Evolutionary conservation across 768 basidiomycete genomes (phyloP), one percentile per base, ranked within the genome.

Genomic region (Tylopilus subfusipes): DNA sequence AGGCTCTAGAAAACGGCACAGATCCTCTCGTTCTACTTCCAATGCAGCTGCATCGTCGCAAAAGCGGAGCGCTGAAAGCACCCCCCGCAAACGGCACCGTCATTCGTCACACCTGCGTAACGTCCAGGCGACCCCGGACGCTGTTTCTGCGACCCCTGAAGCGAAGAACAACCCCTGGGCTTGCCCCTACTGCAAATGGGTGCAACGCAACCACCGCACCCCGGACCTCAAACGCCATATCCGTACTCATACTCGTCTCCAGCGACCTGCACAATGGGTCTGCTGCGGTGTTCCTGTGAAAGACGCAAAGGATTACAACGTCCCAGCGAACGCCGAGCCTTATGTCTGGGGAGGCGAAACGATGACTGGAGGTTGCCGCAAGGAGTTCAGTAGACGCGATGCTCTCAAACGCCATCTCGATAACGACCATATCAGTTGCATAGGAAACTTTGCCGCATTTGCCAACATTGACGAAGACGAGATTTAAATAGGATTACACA

Each of bases 141-240:
- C 24, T 44, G 52, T 9, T 54, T 44, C 52, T 40, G 52, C 48
- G 52, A 56, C 45, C 36, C 63, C 67, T 18, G 39, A 13, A 10
- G 51, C 67, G 48, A 68, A 64, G 55, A 62, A 56, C 63, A 73
- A 63, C 69, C 75, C 66, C 53, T 69, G 71, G 71, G 70, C 66
- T 4, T 83, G 82, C 62, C 77, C 77, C 3, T 71, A 71, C 46
- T 82, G 82, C 63, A 67, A 66, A 43, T 79, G 76, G 75, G 68
- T 73, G 30, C 80, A 80, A 59, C 64, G 57, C 34, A 82, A 80
- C 68, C 70, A 71, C 38, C 80, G 84, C 24, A 63, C 77, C 29
- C 82, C 83, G 11, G 84, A 86, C 61, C 79, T 81, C 63, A 78
- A 77, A 64, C 78, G 84, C 22, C 84, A 86, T 63, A 63, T 85